Conservation (phyloP, 140 eudicot species). For the Erigeron philadelphicus region DNA sequence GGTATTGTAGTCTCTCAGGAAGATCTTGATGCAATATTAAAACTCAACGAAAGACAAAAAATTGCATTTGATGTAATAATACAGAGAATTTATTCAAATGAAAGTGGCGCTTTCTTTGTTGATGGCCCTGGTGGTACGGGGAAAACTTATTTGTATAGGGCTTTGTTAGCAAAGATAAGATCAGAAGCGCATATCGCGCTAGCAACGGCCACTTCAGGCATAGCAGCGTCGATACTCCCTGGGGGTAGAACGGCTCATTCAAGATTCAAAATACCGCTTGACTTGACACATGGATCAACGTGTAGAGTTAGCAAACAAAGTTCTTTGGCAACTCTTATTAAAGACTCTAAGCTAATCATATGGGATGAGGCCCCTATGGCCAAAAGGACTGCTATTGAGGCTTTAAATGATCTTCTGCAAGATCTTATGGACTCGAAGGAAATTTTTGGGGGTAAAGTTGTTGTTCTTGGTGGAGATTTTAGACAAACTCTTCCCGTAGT, state of each 20-base stretch:
- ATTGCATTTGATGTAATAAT: neutral
- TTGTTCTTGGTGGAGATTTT: too few species aligned
- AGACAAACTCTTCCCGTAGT: too few species aligned
- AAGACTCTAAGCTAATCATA: neutral
- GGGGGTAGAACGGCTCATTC: conserved; percentile 7
- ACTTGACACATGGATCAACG: neutral
- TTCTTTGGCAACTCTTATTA: neutral
- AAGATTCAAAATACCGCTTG: neutral
- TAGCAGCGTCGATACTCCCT: neutral
- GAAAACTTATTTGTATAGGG: neutral
- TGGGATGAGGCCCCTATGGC: conserved; percentile 13
- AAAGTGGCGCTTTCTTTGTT: neutral
- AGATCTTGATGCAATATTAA: neutral
- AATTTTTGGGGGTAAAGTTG: too few species aligned
- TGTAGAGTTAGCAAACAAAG: conserved; percentile 8
- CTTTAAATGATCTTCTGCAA: neutral
- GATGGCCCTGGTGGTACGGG: neutral
- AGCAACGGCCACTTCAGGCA: too few species aligned
- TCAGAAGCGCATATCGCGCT: conserved; percentile 1
- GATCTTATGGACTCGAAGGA: neutral
- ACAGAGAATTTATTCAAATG: neutral
- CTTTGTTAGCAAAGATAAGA: conserved; percentile 19
- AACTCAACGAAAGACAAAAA: conserved; percentile 11
- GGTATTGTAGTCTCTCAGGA: neutral
- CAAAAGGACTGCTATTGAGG: neutral